Evolutionary conservation across 2,329 filamentous ascomycete genomes (phyloP), one percentile per base, ranked within the genome.

Genomic region (Talaromyces sp.): DNA sequence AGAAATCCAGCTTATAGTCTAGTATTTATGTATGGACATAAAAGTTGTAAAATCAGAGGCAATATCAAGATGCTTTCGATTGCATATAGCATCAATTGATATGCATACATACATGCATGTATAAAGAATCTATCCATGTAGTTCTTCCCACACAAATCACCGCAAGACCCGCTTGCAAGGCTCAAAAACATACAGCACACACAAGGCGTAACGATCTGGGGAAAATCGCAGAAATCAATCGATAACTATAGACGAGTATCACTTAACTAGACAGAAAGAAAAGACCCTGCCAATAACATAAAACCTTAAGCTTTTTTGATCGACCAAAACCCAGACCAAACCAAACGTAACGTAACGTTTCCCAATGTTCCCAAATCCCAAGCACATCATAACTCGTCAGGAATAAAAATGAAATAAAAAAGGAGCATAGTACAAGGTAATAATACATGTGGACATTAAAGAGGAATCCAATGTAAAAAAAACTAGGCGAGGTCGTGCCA

Each of bases 401-500:
- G 13, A 38, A 55, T 6, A 41, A 41, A 43, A 24, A 41, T 51
- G 7, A 9, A 2, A 41, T 9, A 19, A 55, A 38, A 51, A 27
- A 26, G 4, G 14, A 52, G 24, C 24, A 55, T 51, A 50, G 14
- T 38, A 14, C 26, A 38, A n/a, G 41, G 24, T 59, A 55, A 55
- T 59, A 59, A 49, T 59, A 59, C 58, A 59, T 11, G 46, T 24
- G 31, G 17, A 24, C 19, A 46, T 46, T 24, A 9, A 6, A 46
- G 14, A 13, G n/a, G 5, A 46, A 46, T n/a, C 17, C 3, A 27
- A 27, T 3, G 26, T 3, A 27, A 10, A 57, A 50, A 57, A 57
- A 24, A 11, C n/a, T 35, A 61, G 19, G 32, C 14, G 19, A 62
- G 55, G 17, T 71, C 70, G 7, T 65, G 64, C 74, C 74, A 76